Evolutionary conservation across 495 filamentous ascomycete genomes (phyloP).

Genomic region (Pyrenopolyporus hunteri): DNA sequence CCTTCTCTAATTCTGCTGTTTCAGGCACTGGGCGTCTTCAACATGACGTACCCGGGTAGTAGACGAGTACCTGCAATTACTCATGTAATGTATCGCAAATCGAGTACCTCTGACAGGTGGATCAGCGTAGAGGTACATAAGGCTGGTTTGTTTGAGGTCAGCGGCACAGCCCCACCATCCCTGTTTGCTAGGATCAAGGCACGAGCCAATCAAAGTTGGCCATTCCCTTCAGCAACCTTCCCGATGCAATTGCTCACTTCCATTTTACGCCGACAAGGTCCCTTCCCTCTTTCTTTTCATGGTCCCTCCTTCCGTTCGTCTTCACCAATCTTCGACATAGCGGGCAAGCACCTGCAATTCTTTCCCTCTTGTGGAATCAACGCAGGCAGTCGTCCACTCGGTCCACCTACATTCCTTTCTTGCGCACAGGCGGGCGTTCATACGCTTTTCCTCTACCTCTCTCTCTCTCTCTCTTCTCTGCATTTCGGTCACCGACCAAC

Average conservation of each 20-base stretch:
- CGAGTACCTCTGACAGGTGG: background rate
- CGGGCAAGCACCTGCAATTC: background rate
- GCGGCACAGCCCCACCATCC: conserved; percentile 27
- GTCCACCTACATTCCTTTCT: conserved; percentile 17
- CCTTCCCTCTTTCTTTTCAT: background rate
- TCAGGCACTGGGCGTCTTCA: too few relatives aligned
- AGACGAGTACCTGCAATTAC: too few relatives aligned
- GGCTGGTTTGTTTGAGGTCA: conserved; percentile 26
- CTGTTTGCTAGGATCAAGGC: conserved; percentile 12
- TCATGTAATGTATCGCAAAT: too few relatives aligned
- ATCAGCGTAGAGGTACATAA: background rate
- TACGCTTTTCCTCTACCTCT: background rate
- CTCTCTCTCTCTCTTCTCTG: background rate
- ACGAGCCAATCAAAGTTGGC: conserved; percentile 7
- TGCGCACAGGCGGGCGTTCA: too few relatives aligned
- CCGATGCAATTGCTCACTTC: conserved; percentile 6
- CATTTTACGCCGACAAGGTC: conserved; percentile 8
- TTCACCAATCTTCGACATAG: background rate
- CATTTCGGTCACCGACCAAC: conserved; percentile 13
- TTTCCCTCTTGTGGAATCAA: conserved; percentile 5
- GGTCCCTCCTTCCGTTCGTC: background rate
- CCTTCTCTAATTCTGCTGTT: too few relatives aligned
- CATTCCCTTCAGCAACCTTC: conserved; percentile 25
- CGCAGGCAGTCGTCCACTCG: background rate
- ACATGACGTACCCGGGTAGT: too few relatives aligned